Conservation (phyloP, 2,329 filamentous ascomycete species). For the Trichoderma brevicompactum region DNA sequence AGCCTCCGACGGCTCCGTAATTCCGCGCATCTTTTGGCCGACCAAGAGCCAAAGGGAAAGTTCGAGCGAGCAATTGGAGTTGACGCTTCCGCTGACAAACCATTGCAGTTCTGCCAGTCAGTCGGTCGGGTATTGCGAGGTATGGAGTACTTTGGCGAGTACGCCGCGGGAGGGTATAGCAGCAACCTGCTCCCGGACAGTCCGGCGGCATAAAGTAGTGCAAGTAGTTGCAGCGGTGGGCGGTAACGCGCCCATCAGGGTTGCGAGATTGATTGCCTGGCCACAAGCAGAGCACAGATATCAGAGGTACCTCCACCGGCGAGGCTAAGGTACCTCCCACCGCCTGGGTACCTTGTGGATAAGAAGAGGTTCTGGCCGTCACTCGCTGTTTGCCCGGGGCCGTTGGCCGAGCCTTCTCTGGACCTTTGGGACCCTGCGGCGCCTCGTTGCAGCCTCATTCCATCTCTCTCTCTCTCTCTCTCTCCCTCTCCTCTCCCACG, state of each 20-base stretch:
- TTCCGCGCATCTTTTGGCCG: not conserved
- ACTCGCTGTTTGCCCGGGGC: not conserved
- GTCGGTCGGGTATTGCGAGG: slow-evolving; percentile 1
- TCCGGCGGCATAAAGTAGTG: no score
- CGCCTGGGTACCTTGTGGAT: not conserved
- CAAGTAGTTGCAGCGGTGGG: no score
- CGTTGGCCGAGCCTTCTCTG: slow-evolving; percentile 5
- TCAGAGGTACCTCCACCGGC: not conserved
- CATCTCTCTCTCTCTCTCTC: not conserved
- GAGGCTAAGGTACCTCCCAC: not conserved
- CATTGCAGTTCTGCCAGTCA: not conserved
- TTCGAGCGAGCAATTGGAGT: not conserved
- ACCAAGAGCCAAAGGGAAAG: not conserved
- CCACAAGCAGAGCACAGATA: not conserved
- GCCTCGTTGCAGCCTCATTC: slow-evolving; percentile 1
- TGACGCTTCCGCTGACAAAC: slow-evolving; percentile 4
- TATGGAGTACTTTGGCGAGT: not conserved
- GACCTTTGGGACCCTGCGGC: not conserved
- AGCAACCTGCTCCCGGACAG: not conserved
- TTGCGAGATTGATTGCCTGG: no score
- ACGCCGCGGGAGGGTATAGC: not conserved
- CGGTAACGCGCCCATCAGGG: no score
- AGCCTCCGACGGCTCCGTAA: slow-evolving; percentile 9
- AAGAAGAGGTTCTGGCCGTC: not conserved
- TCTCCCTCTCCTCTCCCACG: not conserved